phyloP scores from a whole-genome alignment of 805 yeast species.

The Starmerella potacharoeniae region DNA sequence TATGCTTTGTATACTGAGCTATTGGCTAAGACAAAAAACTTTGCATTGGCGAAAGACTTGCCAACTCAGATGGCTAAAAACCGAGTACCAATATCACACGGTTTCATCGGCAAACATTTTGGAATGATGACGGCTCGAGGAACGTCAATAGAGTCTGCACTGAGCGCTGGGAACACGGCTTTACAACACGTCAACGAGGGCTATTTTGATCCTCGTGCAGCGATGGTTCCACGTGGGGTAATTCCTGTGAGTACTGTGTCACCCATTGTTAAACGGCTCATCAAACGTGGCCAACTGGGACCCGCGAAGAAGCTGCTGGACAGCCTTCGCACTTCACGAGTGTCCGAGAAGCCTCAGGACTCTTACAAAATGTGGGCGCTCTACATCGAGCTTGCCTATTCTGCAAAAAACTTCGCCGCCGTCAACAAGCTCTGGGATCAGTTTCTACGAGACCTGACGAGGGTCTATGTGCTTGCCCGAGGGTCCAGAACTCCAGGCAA shows the following conservation, averaged over 20 bases:
- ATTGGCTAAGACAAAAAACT: constrained; percentile 10
- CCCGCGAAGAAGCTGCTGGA: constrained; percentile 22
- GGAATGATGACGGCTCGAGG: constrained; percentile 17
- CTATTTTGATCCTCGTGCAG: constrained; percentile 22
- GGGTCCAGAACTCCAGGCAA: not conserved
- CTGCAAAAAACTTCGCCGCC: not conserved
- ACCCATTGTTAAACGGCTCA: constrained; percentile 19
- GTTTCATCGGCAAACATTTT: constrained; percentile 22
- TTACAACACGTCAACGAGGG: constrained; percentile 16
- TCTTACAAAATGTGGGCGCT: constrained; percentile 14
- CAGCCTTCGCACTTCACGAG: constrained; percentile 4
- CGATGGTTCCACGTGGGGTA: constrained; percentile 23
- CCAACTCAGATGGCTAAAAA: constrained; percentile 13
- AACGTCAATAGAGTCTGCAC: constrained; percentile 1
- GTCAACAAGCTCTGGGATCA: constrained; percentile 14
- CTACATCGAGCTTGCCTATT: constrained; percentile 13
- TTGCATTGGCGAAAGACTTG: constrained; percentile 14
- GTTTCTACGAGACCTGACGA: constrained; percentile 8
- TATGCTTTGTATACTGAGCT: constrained; percentile 22
- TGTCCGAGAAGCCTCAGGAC: not conserved
- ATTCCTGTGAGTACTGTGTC: constrained; percentile 23
- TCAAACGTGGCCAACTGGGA: constrained; percentile 11
- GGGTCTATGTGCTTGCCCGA: constrained; percentile 4
- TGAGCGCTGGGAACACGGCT: constrained; percentile 11
- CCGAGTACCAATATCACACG: constrained; percentile 19